Base-by-base conservation (phyloP, 177 flowering plant species). In the Vitis hybrid region DNA sequence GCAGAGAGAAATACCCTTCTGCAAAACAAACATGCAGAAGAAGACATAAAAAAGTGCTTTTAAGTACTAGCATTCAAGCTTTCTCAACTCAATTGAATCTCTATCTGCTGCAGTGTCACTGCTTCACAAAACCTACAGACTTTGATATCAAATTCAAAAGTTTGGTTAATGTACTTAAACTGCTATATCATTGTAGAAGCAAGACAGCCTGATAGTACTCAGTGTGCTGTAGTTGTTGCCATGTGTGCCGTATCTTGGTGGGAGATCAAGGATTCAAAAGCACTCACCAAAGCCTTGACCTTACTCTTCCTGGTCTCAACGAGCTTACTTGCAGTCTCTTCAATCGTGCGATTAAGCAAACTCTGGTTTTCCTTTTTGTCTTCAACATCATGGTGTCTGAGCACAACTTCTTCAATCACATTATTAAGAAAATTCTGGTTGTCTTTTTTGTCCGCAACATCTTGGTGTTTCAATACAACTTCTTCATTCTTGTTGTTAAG, bases 271-370 rank as follows among this genome's bases (percentile, higher is more conserved):
- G 83, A 76, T 68, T 83, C 90, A 65, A 87, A 87, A 62, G 87
- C 90, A 50, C 83, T 80, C n/a, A 87, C 88, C 81, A 87, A 70
- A 54, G 88, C 88, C 69, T 80, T 80, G 15, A 84, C 85, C 69
- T 83, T 86, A 68, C 85, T 80, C 71, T 75, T 81, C 77, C 82
- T 75, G 20, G 77, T 53, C 70, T 74, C 28, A 2, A 62, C 85
- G 59, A 82, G 82, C 76, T 76, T 77, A 60, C 71, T 77, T 44
- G 84, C 87, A 11, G 86, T 84, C 77, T 82, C 86, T 68, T 80
- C 82, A 49, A 83, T 83, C 75, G 83, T 82, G 68, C 75, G 74
- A 57, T 85, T 84, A 20, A 69, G 70, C 71, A 83, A 69, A 38
- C 47, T 38, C 47, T 38, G 47, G 9, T 6, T 38, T 5, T 38